Evolutionary conservation across 2,329 filamentous ascomycete genomes (phyloP), one percentile per base, ranked within the genome.

Genomic region (Chaetomium globosum): DNA sequence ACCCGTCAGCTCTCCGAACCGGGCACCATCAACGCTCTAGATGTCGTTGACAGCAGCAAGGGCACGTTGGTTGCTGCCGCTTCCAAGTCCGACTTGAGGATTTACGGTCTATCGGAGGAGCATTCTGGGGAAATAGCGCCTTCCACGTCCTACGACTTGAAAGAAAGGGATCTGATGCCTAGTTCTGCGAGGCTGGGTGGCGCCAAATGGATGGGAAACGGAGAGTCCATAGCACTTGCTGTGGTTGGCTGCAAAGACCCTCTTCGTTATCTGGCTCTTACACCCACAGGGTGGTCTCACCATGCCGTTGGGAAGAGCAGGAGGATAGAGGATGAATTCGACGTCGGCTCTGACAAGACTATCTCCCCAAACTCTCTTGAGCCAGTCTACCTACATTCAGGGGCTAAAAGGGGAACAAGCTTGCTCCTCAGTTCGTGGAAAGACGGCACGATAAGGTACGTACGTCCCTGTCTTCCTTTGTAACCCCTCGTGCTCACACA

Each of bases 341-440:
- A 59, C 56, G 67, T 74, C 30, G 68, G 67, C 0, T 73, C 74
- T 12, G 73, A 75, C 8, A 68, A 74, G 8, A 71, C 72, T 16
- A 63, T 76, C 2, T 72, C 74, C 12, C 75, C 76, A n/a, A 77
- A 74, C 39, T 81, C 82, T 0, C 77, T 86, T 3, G 78, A 83
- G 39, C 79, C 81, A 0, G 74, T 85, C 0, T 72, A 77, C 16
- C 70, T 73, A 9, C 69, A 72, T 16, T 74, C 75, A 4, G 46
- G 76, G 23, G 71, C 71, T 2, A 72, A 72, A 12, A 75, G 78
- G 0, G 75, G 74, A 23, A 75, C 76, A 1, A 79, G 76, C 26
- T 73, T 83, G 1, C 70, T 85, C 7, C 76, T 86, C 13, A 83
- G 79, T 62, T 78, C 82, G 3, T 86, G 83, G 83, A 79, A 81